Evolutionary conservation across 352 stramenopile genomes (phyloP), one percentile per base, ranked within the genome.

Genomic region (Globisporangium recalcitrans): DNA sequence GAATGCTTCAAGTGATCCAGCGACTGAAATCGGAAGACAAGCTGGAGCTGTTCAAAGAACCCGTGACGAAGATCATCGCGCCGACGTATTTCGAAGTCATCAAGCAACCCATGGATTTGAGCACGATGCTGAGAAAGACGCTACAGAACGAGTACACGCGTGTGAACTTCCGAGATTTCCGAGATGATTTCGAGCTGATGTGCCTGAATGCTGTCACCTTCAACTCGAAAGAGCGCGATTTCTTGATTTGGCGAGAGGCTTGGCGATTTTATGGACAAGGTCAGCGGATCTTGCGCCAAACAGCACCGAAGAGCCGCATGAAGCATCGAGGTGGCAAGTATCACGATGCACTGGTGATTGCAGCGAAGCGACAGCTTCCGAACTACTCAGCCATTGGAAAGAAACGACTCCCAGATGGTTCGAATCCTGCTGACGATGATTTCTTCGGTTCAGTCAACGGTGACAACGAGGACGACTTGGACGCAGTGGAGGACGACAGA

Each of bases 171-270:
- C 76, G 79, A 13, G 75, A 76, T 51, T 87, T 98, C 62, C 82
- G 89, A 11, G 82, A 96, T 58, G 89, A 98, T 62, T 98, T 98
- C 62, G 96, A 98, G 71, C 73, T 98, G 7, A 95, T 99, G 73
- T 97, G 93, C 24, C 67, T 97, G 21, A 99, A 99, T 65, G 95
- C 95, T 0, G 79, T 98, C 8, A 97, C 91, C 29, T 99, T 98
- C 71, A 99, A 99, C 71, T 87, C 80, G 1, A 85, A 91, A 34
- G 87, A 94, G 51, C 82, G 82, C 8, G 82, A 96, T 21, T 96
- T 93, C 42, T 49, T 93, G 27, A 90, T 97, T 65, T 98, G 92
- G 92, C 88, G 89, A 24, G 91, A 98, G 68, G 90, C 93, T 4
- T 97, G 92, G 80, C 73, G 91, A 29, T 98, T 96, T 65, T 97